phyloP scores from a whole-genome alignment of 169 alveolate species.

The Babesia ovata region DNA sequence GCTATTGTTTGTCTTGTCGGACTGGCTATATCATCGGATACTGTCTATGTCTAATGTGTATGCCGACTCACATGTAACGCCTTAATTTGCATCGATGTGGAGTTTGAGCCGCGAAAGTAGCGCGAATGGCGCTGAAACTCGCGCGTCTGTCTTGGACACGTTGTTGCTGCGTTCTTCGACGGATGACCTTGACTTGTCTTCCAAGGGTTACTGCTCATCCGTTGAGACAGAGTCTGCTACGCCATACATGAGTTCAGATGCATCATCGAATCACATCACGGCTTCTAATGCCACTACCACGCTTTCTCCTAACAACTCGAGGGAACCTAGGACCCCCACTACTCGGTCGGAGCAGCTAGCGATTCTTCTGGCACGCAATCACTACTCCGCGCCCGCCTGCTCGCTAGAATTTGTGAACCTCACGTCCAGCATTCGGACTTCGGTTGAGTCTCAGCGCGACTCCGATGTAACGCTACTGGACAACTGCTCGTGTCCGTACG shows the following conservation, averaged over 20 bases:
- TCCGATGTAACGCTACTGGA: not conserved
- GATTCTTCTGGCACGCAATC: conserved; percentile 42
- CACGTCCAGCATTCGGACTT: conserved; percentile 27
- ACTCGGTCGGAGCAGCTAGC: conserved; percentile 58
- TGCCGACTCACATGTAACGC: too few species aligned
- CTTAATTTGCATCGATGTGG: not conserved
- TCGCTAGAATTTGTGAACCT: conserved; percentile 37
- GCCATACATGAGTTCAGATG: conserved; percentile 16
- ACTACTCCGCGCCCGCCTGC: conserved; percentile 67
- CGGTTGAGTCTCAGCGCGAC: not conserved
- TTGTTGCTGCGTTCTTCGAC: conserved; percentile 51
- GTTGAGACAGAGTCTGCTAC: not conserved
- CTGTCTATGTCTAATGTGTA: too few species aligned
- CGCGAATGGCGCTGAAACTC: conserved; percentile 1
- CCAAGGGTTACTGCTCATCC: not conserved
- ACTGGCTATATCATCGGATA: too few species aligned
- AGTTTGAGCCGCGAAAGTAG: not conserved
- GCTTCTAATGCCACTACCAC: not conserved
- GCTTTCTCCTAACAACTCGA: not conserved
- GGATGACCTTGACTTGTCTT: conserved; percentile 9
- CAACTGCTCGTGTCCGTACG: not conserved
- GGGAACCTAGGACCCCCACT: conserved; percentile 51
- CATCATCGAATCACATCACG: not conserved
- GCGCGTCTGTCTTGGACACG: conserved; percentile 60
- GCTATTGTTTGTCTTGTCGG: too few species aligned